Percentiles rank a stretch among this genome's conserved stretches.
phyloP scores from a whole-genome alignment of 2,329 filamentous ascomycete genomes.

The Camillea tinctor region DNA sequence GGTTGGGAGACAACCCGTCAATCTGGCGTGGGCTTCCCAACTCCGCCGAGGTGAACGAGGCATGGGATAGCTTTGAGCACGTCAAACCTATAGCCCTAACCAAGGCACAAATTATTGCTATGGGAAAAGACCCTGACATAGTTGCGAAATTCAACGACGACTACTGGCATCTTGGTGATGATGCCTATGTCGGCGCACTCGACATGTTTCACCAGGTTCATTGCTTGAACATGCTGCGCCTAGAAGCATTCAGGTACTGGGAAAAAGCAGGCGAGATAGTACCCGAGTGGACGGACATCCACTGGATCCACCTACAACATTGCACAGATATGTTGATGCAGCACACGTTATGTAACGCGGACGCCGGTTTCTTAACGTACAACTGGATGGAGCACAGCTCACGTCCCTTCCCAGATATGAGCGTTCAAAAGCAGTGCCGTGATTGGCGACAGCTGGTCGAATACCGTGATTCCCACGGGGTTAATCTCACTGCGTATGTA shows the following conservation, averaged over 20 bases:
- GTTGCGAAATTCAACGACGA: constrained; percentile 29
- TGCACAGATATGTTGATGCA: constrained; percentile 37
- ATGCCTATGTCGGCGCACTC: constrained; percentile 31
- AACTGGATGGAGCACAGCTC: constrained; percentile 33
- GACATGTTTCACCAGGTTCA: constrained; percentile 24
- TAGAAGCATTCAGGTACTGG: constrained; percentile 25
- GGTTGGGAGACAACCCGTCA: constrained; percentile 9
- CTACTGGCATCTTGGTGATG: constrained; percentile 31
- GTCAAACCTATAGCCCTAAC: constrained; percentile 25
- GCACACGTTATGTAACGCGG: constrained; percentile 34
- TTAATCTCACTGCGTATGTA: constrained; percentile 9
- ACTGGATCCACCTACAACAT: constrained; percentile 33
- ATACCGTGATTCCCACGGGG: constrained; percentile 8
- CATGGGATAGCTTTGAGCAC: constrained; percentile 13
- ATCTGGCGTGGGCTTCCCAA: constrained; percentile 10
- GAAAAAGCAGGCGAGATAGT: constrained; percentile 10
- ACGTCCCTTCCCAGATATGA: constrained; percentile 34
- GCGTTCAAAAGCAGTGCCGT: constrained; percentile 34
- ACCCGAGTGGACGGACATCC: constrained; percentile 13
- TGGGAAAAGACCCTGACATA: constrained; percentile 32
- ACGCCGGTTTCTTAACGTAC: constrained; percentile 34
- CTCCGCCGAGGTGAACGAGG: constrained; percentile 7
- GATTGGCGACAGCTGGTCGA: constrained; percentile 29
- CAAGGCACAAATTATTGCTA: constrained; percentile 24
- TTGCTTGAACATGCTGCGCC: constrained; percentile 20